Percentiles rank a stretch among this genome's conserved stretches.
phyloP scores from a whole-genome alignment of 2,329 filamentous ascomycete species.

The Exophiala phaeomuriformis region DNA sequence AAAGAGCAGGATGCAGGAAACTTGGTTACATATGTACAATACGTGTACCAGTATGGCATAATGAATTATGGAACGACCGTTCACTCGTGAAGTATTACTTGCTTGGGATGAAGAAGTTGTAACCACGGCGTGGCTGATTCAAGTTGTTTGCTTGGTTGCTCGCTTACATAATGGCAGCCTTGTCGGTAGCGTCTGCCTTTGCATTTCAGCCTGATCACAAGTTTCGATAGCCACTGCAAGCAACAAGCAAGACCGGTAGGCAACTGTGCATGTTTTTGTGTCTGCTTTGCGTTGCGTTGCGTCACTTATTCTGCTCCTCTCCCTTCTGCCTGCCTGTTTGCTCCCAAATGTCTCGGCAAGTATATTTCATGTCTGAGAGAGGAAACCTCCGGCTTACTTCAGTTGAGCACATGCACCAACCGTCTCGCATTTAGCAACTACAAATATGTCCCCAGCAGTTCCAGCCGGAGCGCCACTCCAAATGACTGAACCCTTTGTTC shows the following conservation, averaged over 20 bases:
- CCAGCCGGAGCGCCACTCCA: background rate
- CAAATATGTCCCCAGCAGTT: background rate
- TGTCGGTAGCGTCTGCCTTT: background rate
- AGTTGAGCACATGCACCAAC: background rate
- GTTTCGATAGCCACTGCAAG: background rate
- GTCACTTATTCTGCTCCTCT: background rate
- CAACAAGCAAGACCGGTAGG: background rate
- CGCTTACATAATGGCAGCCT: background rate
- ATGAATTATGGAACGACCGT: background rate
- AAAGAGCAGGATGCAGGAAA: background rate
- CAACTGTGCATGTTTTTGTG: background rate
- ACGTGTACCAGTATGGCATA: background rate
- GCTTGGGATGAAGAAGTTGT: too few relatives aligned
- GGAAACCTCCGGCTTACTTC: background rate
- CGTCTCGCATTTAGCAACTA: background rate
- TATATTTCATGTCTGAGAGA: background rate
- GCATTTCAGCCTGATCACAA: slow-evolving; percentile 2
- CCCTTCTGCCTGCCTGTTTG: background rate
- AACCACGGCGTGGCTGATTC: background rate
- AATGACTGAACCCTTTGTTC: background rate
- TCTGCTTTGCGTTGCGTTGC: background rate
- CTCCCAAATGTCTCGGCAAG: background rate
- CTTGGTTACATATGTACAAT: too few relatives aligned
- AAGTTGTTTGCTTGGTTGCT: background rate
- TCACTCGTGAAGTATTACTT: too few relatives aligned